Base-by-base conservation (phyloP, 257 asterid species). In the Solanum bulbocastanum region DNA sequence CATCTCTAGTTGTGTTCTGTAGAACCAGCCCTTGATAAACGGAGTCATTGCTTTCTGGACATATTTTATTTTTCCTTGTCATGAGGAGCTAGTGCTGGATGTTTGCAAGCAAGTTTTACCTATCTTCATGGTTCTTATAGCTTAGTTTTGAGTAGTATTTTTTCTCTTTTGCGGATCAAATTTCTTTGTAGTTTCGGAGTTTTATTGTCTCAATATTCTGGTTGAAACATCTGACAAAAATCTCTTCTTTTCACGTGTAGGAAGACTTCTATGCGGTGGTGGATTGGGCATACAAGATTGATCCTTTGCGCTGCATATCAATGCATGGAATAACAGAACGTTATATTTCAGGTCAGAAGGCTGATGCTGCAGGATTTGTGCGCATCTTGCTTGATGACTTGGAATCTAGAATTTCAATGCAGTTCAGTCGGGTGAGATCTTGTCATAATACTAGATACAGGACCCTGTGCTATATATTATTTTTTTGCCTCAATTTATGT, bases 241-340 rank as follows among this genome's bases (percentile, higher is more conserved):
- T 87, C 46, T 85, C 85, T 32, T 87, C 40, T 30, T 86, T 69
- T 72, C 23, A 76, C n/a, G 49, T 73, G 84, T 44, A 97, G 99
- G 99, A 97, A 89, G 98, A 97, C 90, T 97, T 97, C 91, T 96
- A 92, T 94, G 96, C 96, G 75, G 94, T 97, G 92, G 95, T 97
- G 90, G 99, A 97, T 87, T 97, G 99, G 99, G 99, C 98, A 14
- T 90, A 93, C 92, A 97, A 96, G 94, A 94, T 94, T 73, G 99
- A 97, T 91, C 98, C 99, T 92, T 92, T 97, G 90, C 98, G 98
- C 76, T 94, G 98, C 89, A 95, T 97, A 93, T 97, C 99, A 44
- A 96, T 97, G 99, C 98, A 96, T 86, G 98, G 99, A 90, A 94
- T 94, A 72, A 96, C 99, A 32, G 99, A 97, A 82, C 94, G 94